Base-by-base conservation (phyloP, 169 alveolate genomes). In the Plasmodium gallinaceum region DNA sequence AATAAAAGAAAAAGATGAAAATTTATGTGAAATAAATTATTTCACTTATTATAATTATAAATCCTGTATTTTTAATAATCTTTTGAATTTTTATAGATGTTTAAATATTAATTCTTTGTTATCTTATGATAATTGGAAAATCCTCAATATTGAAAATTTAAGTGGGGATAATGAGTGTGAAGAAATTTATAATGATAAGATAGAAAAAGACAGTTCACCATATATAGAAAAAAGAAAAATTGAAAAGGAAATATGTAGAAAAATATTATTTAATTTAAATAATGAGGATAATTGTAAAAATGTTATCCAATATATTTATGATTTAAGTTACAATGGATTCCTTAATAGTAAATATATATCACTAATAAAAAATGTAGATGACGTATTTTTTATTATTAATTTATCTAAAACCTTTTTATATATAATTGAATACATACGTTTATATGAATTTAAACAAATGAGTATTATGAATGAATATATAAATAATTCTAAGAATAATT, bases 181-280 rank as follows among this genome's bases (percentile, higher is more conserved):
- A 8, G 37, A 68, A 12, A 18, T 43, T 0, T 37, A 7, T 68
- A 42, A 8, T 9, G 61, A 68, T 37, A 42, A 68, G 12, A 42
- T n/a, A 24, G 32, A 37, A n/a, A 42, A 68, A 6, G 20, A 37
- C 8, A 42, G 5, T 37, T 18, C 7, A 68, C 14, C 39, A 39
- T 18, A 9, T 64, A 14, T 64, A 26, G 58, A 68, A 18, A 43
- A 68, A 18, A 70, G 24, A 22, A 20, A 22, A 48, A 16, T 20
- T 6, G 80, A 70, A 48, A 70, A 70, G 12, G 32, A 70, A 7
- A 70, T 70, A 70, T 70, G 80, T 70, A 43, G 45, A 46, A 16
- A 70, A 9, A 70, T 70, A 20, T 70, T 70, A 20, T 70, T 18
- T 48, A 70, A 70, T 70, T 45, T 70, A 7, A 70, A 70, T 70